Evolutionary conservation across 805 yeast species (phyloP).

Genomic region (Candida sanyiensis): DNA sequence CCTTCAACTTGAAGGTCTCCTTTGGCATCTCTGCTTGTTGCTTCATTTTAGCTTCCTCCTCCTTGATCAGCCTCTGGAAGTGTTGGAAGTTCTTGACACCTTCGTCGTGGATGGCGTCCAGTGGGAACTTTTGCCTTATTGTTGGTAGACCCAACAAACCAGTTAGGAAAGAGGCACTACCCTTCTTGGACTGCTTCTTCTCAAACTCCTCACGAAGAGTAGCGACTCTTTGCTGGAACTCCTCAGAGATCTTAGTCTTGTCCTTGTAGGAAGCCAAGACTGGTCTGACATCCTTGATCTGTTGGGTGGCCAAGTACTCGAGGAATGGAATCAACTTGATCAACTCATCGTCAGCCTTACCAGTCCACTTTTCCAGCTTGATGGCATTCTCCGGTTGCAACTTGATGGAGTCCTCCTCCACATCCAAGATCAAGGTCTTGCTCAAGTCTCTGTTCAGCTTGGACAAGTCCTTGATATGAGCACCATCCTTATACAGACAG

Average conservation of each 20-base stretch:
- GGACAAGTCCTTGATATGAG: conserved; percentile 81
- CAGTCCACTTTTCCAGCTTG: conserved; percentile 80
- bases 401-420: conserved; percentile 62
- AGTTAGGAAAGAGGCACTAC: conserved; percentile 47
- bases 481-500: conserved; percentile 79
- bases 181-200: conserved; percentile 42
- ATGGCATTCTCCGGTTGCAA: conserved; percentile 95
- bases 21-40: conserved; percentile 75
- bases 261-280: conserved; percentile 68
- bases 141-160: conserved; percentile 60
- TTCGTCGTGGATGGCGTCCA: conserved; percentile 84
- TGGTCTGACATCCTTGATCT: conserved; percentile 83
- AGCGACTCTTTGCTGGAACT: conserved; percentile 73
- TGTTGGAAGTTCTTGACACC: conserved; percentile 85
- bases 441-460: conserved; percentile 86
- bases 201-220: conserved; percentile 68
- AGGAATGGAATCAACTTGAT: conserved; percentile 83
- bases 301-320: conserved; percentile 89
- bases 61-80: conserved; percentile 76
- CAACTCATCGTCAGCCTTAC: conserved; percentile 74
- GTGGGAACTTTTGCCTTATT: conserved; percentile 49
- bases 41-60: conserved; percentile 60
- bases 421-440: conserved; percentile 77
- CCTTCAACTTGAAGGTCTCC: conserved; percentile 79
- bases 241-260: conserved; percentile 63